Conservation (phyloP, 139 green algal species). For the Limnomonas spitsbergensis region DNA sequence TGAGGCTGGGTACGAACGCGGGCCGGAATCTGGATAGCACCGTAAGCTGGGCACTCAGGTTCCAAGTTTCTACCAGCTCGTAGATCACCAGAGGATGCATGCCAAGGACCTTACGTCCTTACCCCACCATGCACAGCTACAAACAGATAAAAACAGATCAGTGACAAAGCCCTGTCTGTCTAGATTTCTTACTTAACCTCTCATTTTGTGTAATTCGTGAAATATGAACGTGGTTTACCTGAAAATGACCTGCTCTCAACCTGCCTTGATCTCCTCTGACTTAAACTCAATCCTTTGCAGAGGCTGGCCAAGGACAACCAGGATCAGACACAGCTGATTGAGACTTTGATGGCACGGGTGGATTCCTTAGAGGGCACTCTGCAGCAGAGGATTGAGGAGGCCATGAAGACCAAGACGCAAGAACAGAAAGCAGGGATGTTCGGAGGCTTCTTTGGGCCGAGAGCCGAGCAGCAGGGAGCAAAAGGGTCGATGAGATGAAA, state of each 20-base stretch:
- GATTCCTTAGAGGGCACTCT: conserved; percentile 38
- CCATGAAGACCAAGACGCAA: neutral
- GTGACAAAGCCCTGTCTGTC: too few relatives aligned
- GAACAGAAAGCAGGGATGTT: neutral
- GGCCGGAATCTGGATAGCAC: neutral
- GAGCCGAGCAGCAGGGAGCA: too few relatives aligned
- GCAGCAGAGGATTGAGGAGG: conserved; percentile 1
- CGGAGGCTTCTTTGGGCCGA: neutral
- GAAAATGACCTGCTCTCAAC: too few relatives aligned
- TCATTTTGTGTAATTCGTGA: too few relatives aligned
- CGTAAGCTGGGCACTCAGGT: neutral
- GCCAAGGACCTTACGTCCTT: neutral
- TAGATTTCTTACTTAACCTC: too few relatives aligned
- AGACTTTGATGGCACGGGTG: conserved; percentile 38
- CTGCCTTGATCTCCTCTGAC: too few relatives aligned
- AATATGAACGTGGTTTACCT: too few relatives aligned
- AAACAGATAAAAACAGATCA: too few relatives aligned
- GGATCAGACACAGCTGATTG: conserved; percentile 49
- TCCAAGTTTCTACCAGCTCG: neutral
- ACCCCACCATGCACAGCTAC: too few relatives aligned
- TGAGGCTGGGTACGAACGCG: conserved; percentile 15
- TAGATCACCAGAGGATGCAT: neutral
- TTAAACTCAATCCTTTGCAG: neutral
- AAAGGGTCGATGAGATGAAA: too few relatives aligned
- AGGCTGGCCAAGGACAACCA: conserved; percentile 26